Percentiles rank a stretch among this genome's conserved stretches.
phyloP scores from a whole-genome alignment of 257 asterid genomes.

The Capsicum rhomboideum region DNA sequence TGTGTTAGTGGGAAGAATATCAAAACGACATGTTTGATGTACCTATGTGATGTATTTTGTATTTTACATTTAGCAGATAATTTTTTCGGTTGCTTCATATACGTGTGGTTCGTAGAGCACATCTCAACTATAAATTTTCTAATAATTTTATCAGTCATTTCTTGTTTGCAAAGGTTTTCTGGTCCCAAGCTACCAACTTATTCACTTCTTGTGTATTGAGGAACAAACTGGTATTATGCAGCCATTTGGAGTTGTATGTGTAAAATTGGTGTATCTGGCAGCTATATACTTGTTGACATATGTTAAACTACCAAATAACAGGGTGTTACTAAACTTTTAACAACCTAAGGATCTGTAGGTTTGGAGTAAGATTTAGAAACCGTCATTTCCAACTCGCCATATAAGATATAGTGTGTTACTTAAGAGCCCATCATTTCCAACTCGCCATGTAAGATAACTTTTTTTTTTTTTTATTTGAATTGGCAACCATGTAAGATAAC shows the following conservation, averaged over 20 bases:
- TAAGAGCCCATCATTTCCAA: neutral
- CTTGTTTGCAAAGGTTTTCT: neutral
- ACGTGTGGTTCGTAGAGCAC: neutral
- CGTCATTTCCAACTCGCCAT: neutral
- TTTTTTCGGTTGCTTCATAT: slow-evolving; percentile 15
- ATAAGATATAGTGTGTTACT: too few relatives aligned
- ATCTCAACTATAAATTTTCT: neutral
- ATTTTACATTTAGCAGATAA: slow-evolving; percentile 20
- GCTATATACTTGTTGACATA: neutral
- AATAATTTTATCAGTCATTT: neutral
- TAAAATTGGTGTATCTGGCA: neutral
- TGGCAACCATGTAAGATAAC: neutral
- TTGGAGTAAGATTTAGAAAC: neutral
- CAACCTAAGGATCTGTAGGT: neutral
- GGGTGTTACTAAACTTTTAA: neutral
- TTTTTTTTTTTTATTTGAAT: too few relatives aligned
- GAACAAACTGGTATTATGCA: too few relatives aligned
- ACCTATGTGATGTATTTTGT: slow-evolving; percentile 23
- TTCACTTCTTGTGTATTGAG: too few relatives aligned
- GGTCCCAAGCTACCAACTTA: neutral
- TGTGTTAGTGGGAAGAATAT: slow-evolving; percentile 32
- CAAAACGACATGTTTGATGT: slow-evolving; percentile 13
- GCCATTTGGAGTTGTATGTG: neutral
- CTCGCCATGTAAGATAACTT: neutral
- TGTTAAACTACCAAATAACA: neutral